Evolutionary conservation across 176 grass and related monocot genomes (phyloP), one percentile per base, ranked within the genome.

Genomic region (Triticum urartu): DNA sequence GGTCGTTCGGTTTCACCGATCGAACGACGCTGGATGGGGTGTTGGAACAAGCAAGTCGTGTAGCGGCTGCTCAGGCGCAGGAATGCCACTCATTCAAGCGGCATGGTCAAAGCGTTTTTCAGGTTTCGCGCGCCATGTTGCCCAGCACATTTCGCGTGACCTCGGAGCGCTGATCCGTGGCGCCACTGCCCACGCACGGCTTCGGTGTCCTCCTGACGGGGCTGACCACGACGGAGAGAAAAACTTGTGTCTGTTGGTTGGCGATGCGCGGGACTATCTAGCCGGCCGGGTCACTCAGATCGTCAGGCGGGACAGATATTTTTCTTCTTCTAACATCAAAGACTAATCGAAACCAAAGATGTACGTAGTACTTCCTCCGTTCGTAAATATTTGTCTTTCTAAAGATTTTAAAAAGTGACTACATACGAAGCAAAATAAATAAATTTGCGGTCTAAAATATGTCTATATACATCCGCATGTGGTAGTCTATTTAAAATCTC

Each of bases 71-170:
- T 45, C 7, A 66, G 9, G 79, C 40, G 7, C 14, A 5, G 77
- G 59, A 64, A 79, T 0, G 3, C 1, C 21, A 17, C 21, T 32
- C 25, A 30, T 47, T 2, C 28, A 0, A 15, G 43, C 12, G 80
- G 36, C 3, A 18, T 15, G 75, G 80, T 87, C 75, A 84, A 75
- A 61, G 24, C 18, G 0, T 2, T 13, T 54, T 11, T 4, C 52
- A 50, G 79, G 73, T 65, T 54, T 22, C 0, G 33, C 72, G 17
- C 4, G 5, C 0, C 33, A 21, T 33, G 43, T 7, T 20, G 0
- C 39, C 74, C 62, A 30, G 69, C 81, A 36, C 47, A 20, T 63
- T 70, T 40, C 35, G 85, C 28, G 89, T 81, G 89, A 74, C 34
- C 74, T 58, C 3, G 2, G 14, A 3, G 45, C 38, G 15, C 30